Percentiles rank a stretch among this genome's conserved stretches.
These are phyloP conservation scores for Aurantiochytrium sp. DNA, from an alignment of 108 stramenopile genomes.

Conservation along the genomic window DNA sequence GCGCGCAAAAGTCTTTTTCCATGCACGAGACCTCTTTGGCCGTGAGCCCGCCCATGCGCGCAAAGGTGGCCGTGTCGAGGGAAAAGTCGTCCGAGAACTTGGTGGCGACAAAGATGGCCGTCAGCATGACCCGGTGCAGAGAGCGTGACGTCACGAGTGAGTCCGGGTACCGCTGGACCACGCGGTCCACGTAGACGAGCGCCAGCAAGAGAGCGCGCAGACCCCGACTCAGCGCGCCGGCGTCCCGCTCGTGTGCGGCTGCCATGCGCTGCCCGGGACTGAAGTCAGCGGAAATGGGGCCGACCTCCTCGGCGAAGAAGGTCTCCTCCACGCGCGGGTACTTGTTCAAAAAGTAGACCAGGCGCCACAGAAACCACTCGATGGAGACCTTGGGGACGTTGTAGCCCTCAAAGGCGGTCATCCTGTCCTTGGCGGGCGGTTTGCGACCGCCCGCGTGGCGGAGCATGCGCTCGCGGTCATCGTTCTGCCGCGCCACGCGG, in stretches of 20 bases:
- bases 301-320: not conserved
- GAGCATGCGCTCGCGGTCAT: not conserved
- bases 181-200: not conserved
- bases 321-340: not conserved
- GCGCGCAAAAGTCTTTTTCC: not conserved
- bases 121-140: not conserved
- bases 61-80: not conserved
- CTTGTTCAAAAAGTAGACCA: not conserved
- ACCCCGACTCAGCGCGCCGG: not conserved
- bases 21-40: not conserved
- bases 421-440: no score
- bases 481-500: not conserved
- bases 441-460: no score
- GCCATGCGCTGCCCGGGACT: not conserved
- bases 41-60: not conserved
- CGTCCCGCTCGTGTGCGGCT: not conserved
- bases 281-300: conserved; percentile 16
- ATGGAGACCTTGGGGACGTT: not conserved
- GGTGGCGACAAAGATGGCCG: not conserved
- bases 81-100: conserved; percentile 20
- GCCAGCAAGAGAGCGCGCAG: not conserved
- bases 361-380: conserved; percentile 7
- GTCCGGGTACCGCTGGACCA: not conserved
- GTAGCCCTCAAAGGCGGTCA: not conserved
- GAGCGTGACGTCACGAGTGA: not conserved